A percentile compares a stretch with the other conserved stretches of the same genome.
phyloP scores from a whole-genome alignment of 2,329 filamentous ascomycete species.

The Ophiostoma pallidulum region DNA sequence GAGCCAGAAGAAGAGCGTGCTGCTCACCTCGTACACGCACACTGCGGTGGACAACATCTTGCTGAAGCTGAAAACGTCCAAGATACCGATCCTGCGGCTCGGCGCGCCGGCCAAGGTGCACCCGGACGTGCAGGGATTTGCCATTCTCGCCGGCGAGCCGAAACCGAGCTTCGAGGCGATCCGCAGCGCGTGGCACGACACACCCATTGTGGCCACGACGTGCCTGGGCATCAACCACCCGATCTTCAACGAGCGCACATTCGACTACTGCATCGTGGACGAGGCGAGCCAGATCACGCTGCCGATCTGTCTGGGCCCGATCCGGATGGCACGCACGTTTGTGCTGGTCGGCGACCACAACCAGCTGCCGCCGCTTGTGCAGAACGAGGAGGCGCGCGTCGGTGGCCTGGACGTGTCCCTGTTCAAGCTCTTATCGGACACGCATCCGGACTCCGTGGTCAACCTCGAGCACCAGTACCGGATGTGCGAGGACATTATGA shows the following conservation, averaged over 20 bases:
- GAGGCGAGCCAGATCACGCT: conserved; percentile 96
- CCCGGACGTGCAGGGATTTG: conserved; percentile 77
- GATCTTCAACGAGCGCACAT: conserved; percentile 77
- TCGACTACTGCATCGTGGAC: conserved; percentile 98
- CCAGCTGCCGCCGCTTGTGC: conserved; percentile 86
- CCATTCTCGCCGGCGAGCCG: conserved; percentile 62
- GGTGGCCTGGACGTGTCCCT: conserved; percentile 87
- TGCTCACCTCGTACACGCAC: conserved; percentile 93
- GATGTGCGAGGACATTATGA: conserved; percentile 97
- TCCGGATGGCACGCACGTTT: conserved; percentile 85
- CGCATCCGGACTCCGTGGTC: conserved; percentile 77
- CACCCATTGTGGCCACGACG: conserved; percentile 86
- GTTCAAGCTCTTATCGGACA: conserved; percentile 87
- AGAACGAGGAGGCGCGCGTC: conserved; percentile 76
- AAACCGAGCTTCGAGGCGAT: conserved; percentile 76
- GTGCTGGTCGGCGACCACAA: conserved; percentile 95
- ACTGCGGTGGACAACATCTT: conserved; percentile 97
- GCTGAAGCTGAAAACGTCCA: conserved; percentile 65
- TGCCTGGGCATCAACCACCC: conserved; percentile 87
- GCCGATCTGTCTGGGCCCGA: conserved; percentile 87
- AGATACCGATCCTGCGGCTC: conserved; percentile 72
- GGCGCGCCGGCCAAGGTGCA: conserved; percentile 81
- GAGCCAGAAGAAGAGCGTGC: conserved; percentile 80
- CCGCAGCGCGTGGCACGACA: conserved; percentile 71
- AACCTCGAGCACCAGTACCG: conserved; percentile 94